These are phyloP conservation scores for Colletotrichum filicis DNA, from an alignment of 2,329 filamentous ascomycete species.

Conservation along the genomic window DNA sequence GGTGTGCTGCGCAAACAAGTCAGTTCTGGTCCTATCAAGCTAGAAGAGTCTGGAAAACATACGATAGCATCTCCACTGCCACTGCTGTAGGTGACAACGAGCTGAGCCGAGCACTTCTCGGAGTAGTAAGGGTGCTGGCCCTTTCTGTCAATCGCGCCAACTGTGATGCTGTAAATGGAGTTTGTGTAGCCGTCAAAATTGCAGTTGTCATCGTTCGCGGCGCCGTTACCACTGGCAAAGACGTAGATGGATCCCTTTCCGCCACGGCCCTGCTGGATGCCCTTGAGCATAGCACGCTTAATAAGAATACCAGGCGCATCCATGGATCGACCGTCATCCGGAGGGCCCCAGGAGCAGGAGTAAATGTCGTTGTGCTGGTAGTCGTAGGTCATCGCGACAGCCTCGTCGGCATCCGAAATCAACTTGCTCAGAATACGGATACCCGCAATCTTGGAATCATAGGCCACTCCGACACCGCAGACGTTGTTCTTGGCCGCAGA, in stretches of 20 bases:
- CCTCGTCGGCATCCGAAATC: constrained; percentile 93
- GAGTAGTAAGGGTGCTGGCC: constrained; percentile 96
- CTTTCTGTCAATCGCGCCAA: constrained; percentile 89
- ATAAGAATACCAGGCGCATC: constrained; percentile 92
- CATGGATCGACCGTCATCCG: constrained; percentile 94
- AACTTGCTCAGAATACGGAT: constrained; percentile 92
- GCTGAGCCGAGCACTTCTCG: constrained; percentile 92
- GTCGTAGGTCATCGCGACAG: constrained; percentile 90
- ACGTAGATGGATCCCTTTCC: constrained; percentile 93
- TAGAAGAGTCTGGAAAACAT: constrained; percentile 43
- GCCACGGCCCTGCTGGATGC: constrained; percentile 85
- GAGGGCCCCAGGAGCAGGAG: constrained; percentile 98
- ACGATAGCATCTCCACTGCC: constrained; percentile 87
- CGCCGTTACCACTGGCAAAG: constrained; percentile 96
- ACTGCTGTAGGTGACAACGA: constrained; percentile 97
- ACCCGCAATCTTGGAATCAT: constrained; percentile 88
- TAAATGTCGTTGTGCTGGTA: constrained; percentile 95
- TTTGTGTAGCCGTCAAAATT: constrained; percentile 99
- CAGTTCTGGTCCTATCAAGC: constrained; percentile 30
- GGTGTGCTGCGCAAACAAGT: constrained; percentile 70
- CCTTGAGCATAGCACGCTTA: constrained; percentile 89
- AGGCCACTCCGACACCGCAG: constrained; percentile 96
- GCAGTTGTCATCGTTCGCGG: constrained; percentile 89
- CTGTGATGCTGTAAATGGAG: constrained; percentile 98
- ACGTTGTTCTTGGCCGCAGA: constrained; percentile 91